Evolutionary conservation across 2,329 filamentous ascomycete genomes (phyloP), one percentile per base, ranked within the genome.

Genomic region (Hypoxylon sp.): DNA sequence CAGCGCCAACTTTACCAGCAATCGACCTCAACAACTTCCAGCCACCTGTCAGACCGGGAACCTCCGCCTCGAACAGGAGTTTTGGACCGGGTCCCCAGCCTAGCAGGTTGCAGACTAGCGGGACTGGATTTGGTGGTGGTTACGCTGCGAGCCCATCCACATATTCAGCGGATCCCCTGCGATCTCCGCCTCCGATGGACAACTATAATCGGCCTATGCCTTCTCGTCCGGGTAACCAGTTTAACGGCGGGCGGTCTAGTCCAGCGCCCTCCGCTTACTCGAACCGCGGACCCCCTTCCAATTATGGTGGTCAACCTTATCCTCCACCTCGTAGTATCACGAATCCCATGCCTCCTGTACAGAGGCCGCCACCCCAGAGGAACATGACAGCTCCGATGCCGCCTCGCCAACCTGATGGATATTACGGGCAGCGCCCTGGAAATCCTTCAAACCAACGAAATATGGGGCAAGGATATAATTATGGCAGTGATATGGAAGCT

Each of bases 371-470:
- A 28, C 81, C 82, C 0, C 80, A 80, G 68, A 79, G 84, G 55
- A 84, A 82, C 60, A 80, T 85, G 79, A 85, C 83, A 21, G 81
- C 80, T 3, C 81, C 82, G 3, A 72, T 80, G 59, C 78, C 79
- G 13, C 71, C 74, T 28, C 74, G 77, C 48, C 74, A 72, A 41
- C 71, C 72, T 14, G 73, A 76, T 43, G 73, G 74, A 23, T 77
- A 77, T 36, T 78, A 74, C 58, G 70, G 70, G 30, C 62, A 75
- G 21, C 75, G 76, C 28, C 69, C 74, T 28, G 77, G 74, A 19
- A 76, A 73, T 11, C 67, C 71, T 17, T 67, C 76, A 14, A 74
- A 72, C 49, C 74, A 74, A 57, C 57, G 74, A 59, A 67, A 70
- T 49, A 68, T 68, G 62, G 67, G 72, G 41, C 70, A 72, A 52